Evolutionary conservation across 208 protist genomes (phyloP).

Genomic region (Acanthamoeba quina): DNA sequence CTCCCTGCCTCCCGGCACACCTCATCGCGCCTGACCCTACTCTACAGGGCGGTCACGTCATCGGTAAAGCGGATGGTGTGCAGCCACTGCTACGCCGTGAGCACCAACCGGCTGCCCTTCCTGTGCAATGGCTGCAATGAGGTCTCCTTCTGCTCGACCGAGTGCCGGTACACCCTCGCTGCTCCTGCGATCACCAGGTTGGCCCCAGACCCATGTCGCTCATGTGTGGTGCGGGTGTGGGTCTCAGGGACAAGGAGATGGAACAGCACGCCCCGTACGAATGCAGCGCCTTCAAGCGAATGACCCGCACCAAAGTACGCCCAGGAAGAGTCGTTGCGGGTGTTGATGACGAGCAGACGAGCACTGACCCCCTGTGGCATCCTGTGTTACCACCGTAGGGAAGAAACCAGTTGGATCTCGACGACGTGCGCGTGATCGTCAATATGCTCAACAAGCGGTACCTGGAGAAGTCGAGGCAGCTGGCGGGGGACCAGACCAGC

Average conservation of each 20-base stretch:
- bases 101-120: conserved; percentile 56
- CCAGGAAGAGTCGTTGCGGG: neutral
- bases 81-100: conserved; percentile 26
- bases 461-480: neutral
- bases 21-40: neutral
- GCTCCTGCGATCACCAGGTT: neutral
- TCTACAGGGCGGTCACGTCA: conserved; percentile 6
- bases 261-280: conserved; percentile 54
- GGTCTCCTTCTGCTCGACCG: conserved; percentile 25
- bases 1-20: neutral
- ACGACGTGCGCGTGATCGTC: conserved; percentile 61
- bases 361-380: neutral
- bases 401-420: neutral
- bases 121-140: conserved; percentile 6
- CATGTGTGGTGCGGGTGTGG: too few species aligned
- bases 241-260: conserved; percentile 27
- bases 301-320: conserved; percentile 8
- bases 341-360: neutral
- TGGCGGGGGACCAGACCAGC: neutral
- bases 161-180: conserved; percentile 16
- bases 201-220: neutral
- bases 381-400: neutral
- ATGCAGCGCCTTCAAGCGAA: conserved; percentile 48
- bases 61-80: conserved; percentile 31
- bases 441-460: conserved; percentile 67